Percentiles rank a stretch among this genome's conserved stretches.
These are phyloP conservation scores for Hansfordia pulvinata DNA, from an alignment of 2,329 filamentous ascomycete genomes.

Conservation along the genomic window DNA sequence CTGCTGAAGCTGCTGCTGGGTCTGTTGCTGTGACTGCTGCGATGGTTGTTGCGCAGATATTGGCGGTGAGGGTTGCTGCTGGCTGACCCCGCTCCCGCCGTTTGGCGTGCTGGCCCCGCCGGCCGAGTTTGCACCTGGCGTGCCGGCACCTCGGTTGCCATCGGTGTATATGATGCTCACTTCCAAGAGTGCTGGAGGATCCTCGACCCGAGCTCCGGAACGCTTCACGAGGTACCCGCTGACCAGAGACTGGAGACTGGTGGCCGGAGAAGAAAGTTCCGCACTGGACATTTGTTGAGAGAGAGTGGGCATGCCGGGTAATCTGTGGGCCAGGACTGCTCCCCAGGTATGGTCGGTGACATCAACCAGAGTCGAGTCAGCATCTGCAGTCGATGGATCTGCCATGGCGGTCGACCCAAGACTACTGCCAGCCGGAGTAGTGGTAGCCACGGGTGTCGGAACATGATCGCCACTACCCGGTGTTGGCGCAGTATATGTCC, in stretches of 20 bases:
- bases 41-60: too few species aligned
- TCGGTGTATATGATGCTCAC: conserved; percentile 50
- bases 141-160: too few species aligned
- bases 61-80: too few species aligned
- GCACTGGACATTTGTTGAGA: too few species aligned
- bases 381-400: conserved; percentile 30
- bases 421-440: too few species aligned
- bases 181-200: conserved; percentile 47
- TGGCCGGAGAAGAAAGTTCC: conserved; percentile 37
- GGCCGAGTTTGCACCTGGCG: too few species aligned
- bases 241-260: conserved; percentile 42
- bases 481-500: conserved; percentile 27
- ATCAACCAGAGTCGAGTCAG: conserved; percentile 59
- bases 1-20: conserved; percentile 2
- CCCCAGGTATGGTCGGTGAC: conserved; percentile 65
- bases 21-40: too few species aligned
- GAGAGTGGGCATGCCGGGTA: too few species aligned
- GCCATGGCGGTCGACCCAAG: too few species aligned
- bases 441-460: too few species aligned
- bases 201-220: conserved; percentile 38
- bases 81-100: too few species aligned
- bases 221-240: conserved; percentile 56
- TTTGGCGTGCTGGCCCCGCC: too few species aligned
- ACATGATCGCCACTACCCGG: conserved; percentile 27
- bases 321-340: conserved; percentile 52